Evolutionary conservation across 805 yeast genomes (phyloP).

Genomic region (Starmerella ratchasimensis): DNA sequence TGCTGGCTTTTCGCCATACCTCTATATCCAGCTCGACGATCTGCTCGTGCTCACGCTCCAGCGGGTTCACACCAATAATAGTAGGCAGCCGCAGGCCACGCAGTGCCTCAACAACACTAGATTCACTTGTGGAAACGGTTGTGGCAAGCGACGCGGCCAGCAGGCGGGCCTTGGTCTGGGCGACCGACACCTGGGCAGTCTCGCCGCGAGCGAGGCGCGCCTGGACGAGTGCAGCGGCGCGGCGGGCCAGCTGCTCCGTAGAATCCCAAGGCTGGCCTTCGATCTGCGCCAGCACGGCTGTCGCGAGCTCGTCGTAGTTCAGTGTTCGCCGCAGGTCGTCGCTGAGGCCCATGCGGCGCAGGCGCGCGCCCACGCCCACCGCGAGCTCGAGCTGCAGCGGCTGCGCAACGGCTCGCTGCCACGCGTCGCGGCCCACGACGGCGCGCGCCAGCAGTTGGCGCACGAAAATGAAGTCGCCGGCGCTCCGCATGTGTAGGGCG

Average conservation of each 20-base stretch:
- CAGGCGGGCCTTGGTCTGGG: slow-evolving; percentile 43
- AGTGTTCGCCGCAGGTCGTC: slow-evolving; percentile 75
- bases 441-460: slow-evolving; percentile 48
- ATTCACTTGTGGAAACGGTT: slow-evolving; percentile 22
- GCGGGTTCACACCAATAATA: slow-evolving; percentile 84
- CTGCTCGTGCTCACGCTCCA: slow-evolving; percentile 75
- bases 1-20: too few species aligned
- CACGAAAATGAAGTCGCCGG: slow-evolving; percentile 34
- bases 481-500: too few species aligned
- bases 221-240: slow-evolving; percentile 34
- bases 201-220: slow-evolving; percentile 34
- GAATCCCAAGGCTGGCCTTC: slow-evolving; percentile 27
- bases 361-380: slow-evolving; percentile 49
- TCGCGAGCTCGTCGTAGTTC: slow-evolving; percentile 74
- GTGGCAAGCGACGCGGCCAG: slow-evolving; percentile 40
- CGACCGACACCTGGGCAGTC: slow-evolving; percentile 31
- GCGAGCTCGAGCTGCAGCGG: slow-evolving; percentile 48
- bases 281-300: slow-evolving; percentile 45
- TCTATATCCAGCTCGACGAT: slow-evolving; percentile 46
- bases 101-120: slow-evolving; percentile 13
- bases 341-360: slow-evolving; percentile 46
- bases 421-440: slow-evolving; percentile 58
- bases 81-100: slow-evolving; percentile 45
- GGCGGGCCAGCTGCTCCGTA: slow-evolving; percentile 34
- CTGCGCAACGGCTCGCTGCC: slow-evolving; percentile 54